These are phyloP conservation scores for Calonectria hawksworthii DNA, from an alignment of 2,329 filamentous ascomycete genomes.

Conservation along the genomic window DNA sequence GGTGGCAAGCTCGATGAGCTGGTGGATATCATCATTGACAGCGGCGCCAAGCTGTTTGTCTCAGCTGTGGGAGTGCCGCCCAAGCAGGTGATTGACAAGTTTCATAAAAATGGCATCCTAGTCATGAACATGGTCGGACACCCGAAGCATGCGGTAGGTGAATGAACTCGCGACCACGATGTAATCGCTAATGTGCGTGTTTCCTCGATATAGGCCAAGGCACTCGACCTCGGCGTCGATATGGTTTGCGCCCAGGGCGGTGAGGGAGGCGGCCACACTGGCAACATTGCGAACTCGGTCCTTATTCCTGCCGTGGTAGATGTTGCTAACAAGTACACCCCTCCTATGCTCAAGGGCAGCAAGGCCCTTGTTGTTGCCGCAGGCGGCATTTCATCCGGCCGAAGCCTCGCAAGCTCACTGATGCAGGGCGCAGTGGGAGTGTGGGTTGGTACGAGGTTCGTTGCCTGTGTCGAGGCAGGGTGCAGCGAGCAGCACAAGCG, in stretches of 20 bases:
- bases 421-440: constrained; percentile 92
- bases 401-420: constrained; percentile 83
- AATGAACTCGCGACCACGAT: background rate
- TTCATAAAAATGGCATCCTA: constrained; percentile 85
- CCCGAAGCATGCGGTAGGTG: constrained; percentile 82
- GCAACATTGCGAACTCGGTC: constrained; percentile 87
- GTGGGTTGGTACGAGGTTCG: constrained; percentile 95
- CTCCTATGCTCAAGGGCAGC: constrained; percentile 76
- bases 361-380: constrained; percentile 88
- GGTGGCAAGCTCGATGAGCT: constrained; percentile 89
- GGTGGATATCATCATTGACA: constrained; percentile 87
- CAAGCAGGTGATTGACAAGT: constrained; percentile 75
- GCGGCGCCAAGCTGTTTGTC: constrained; percentile 89
- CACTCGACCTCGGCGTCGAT: constrained; percentile 87
- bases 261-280: constrained; percentile 94
- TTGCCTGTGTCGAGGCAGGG: constrained; percentile 84
- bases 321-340: constrained; percentile 80
- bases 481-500: constrained; percentile 87
- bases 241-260: constrained; percentile 93
- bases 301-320: constrained; percentile 91
- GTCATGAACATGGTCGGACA: constrained; percentile 99
- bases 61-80: constrained; percentile 91
- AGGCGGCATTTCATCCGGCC: constrained; percentile 87
- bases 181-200: constrained; percentile 22
- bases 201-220: constrained; percentile 66